These are phyloP conservation scores for Basipetospora chlamydospora DNA, from an alignment of 2,329 filamentous ascomycete species.

Conservation along the genomic window DNA sequence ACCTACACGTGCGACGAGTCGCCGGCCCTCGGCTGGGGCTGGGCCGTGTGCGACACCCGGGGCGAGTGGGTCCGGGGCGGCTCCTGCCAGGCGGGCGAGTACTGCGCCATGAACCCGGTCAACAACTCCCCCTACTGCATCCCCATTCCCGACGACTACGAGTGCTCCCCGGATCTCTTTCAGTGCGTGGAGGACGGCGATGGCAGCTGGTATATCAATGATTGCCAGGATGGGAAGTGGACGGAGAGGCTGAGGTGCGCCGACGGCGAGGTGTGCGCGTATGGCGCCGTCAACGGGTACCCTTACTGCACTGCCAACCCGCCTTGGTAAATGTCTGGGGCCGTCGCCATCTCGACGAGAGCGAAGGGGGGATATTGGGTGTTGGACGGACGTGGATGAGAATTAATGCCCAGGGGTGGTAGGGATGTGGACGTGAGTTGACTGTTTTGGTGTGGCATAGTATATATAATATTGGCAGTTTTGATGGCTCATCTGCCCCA, in stretches of 20 bases:
- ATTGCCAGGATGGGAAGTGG: constrained; percentile 4
- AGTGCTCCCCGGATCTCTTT: constrained; percentile 4
- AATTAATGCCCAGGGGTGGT: too few species aligned
- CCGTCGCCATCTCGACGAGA: too few species aligned
- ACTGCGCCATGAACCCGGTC: constrained; percentile 8
- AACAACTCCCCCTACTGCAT: constrained; percentile 8
- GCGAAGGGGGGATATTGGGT: not conserved
- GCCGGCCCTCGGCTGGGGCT: constrained; percentile 1
- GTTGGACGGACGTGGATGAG: too few species aligned
- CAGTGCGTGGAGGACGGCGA: constrained; percentile 4
- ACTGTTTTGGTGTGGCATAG: too few species aligned
- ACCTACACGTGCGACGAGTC: constrained; percentile 3
- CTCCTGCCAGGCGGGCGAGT: constrained; percentile 3
- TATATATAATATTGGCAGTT: too few species aligned
- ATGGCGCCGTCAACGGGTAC: constrained; percentile 5
- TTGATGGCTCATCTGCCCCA: too few species aligned
- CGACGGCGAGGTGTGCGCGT: constrained; percentile 5
- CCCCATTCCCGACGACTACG: not conserved
- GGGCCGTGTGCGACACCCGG: constrained; percentile 3
- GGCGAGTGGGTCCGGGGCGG: constrained; percentile 5
- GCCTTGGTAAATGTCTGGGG: too few species aligned
- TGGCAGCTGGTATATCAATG: constrained; percentile 7
- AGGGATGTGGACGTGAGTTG: too few species aligned
- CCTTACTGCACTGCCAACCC: constrained; percentile 5
- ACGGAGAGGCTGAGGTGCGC: not conserved